These are phyloP conservation scores for Phytophthora idaei DNA, from an alignment of 352 stramenopile species.

Conservation along the genomic window DNA sequence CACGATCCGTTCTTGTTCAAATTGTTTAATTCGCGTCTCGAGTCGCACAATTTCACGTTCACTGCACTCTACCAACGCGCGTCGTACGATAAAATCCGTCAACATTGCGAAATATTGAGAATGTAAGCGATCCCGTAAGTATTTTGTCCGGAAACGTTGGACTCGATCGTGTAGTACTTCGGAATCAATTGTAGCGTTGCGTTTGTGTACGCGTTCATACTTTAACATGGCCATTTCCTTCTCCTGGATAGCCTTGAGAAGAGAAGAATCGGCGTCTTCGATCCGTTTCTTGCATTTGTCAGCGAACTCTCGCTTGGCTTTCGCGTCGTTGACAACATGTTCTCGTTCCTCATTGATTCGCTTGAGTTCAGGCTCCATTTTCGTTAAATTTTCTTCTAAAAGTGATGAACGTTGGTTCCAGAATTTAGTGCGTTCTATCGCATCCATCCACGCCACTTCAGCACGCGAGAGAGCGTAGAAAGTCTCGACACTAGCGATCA, in stretches of 20 bases:
- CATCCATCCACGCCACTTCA: constrained; percentile 62
- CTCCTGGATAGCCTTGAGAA: constrained; percentile 41
- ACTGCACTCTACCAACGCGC: constrained; percentile 50
- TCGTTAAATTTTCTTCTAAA: constrained; percentile 37
- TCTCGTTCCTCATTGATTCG: constrained; percentile 54
- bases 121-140: constrained; percentile 64
- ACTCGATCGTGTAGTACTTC: constrained; percentile 67
- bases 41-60: constrained; percentile 50
- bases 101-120: constrained; percentile 61
- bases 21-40: constrained; percentile 33
- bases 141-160: constrained; percentile 67
- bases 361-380: constrained; percentile 50
- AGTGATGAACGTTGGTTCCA: constrained; percentile 35
- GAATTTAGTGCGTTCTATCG: constrained; percentile 43
- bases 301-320: constrained; percentile 51
- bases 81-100: constrained; percentile 59
- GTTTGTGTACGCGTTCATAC: constrained; percentile 54
- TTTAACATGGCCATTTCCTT: constrained; percentile 41
- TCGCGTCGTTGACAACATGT: constrained; percentile 62
- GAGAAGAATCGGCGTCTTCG: constrained; percentile 33
- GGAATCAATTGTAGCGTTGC: constrained; percentile 71
- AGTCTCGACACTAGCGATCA: constrained; percentile 68
- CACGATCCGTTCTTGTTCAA: constrained; percentile 47
- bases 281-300: constrained; percentile 48
- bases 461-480: constrained; percentile 39